Percentiles rank a stretch among this genome's conserved stretches.
Evolutionary conservation across 495 filamentous ascomycete genomes (phyloP).

Genomic region (Penicillium alfredii): DNA sequence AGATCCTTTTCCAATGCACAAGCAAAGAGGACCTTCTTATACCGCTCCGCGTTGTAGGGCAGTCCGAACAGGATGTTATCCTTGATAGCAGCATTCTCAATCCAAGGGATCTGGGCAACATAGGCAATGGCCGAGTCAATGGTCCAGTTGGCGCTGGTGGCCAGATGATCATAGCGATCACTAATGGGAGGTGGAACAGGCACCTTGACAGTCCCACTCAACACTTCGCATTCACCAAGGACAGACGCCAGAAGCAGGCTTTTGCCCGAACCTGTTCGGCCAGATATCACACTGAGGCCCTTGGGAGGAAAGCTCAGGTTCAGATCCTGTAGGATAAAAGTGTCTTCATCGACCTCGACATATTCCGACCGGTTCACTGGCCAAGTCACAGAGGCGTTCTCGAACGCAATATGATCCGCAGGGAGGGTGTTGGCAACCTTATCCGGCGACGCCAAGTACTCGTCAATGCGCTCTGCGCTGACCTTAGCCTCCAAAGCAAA

Average conservation of each 20-base stretch:
- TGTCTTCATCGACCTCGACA: constrained; percentile 46
- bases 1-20: constrained; percentile 72
- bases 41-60: constrained; percentile 58
- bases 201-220: constrained; percentile 43
- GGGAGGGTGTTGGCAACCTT: constrained; percentile 51
- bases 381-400: constrained; percentile 70
- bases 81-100: constrained; percentile 72
- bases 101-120: constrained; percentile 80
- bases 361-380: constrained; percentile 45
- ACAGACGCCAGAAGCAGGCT: constrained; percentile 56
- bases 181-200: constrained; percentile 25
- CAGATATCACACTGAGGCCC: constrained; percentile 59
- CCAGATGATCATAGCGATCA: constrained; percentile 22
- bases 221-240: constrained; percentile 53
- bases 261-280: constrained; percentile 58
- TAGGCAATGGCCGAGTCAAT: constrained; percentile 64
- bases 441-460: constrained; percentile 64
- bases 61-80: constrained; percentile 71
- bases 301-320: constrained; percentile 59
- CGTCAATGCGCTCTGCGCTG: constrained; percentile 66
- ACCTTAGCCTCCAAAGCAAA: constrained; percentile 64
- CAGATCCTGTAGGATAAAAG: constrained; percentile 51
- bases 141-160: constrained; percentile 25
- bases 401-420: constrained; percentile 55
- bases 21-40: constrained; percentile 56